Evolutionary conservation across 2,329 filamentous ascomycete genomes (phyloP).

Genomic region (Alternaria brassicae): DNA sequence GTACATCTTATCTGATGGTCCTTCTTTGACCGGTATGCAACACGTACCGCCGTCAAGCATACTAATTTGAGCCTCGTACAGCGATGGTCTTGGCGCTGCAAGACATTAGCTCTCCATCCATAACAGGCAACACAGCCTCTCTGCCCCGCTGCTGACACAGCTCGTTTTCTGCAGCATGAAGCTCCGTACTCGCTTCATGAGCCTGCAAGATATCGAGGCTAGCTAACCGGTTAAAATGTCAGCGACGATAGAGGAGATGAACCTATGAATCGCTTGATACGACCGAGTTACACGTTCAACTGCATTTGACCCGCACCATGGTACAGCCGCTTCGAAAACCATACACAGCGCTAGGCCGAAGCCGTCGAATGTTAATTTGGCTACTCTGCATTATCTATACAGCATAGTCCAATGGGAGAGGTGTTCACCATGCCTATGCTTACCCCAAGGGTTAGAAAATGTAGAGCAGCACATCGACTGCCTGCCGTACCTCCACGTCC

Average conservation of each 20-base stretch:
- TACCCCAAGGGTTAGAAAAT: neutral
- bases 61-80: neutral
- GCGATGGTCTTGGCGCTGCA: slow-evolving; percentile 12
- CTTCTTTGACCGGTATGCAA: slow-evolving; percentile 3
- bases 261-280: slow-evolving; percentile 8
- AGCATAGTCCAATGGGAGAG: neutral
- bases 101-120: slow-evolving; percentile 15
- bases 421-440: neutral
- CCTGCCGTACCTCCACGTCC: neutral
- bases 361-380: slow-evolving; percentile 22
- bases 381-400: slow-evolving; percentile 7
- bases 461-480: neutral
- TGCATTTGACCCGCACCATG: neutral
- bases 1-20: slow-evolving; percentile 16
- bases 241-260: neutral
- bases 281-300: slow-evolving; percentile 12
- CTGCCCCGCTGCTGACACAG: slow-evolving; percentile 31
- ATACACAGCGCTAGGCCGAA: slow-evolving; percentile 15
- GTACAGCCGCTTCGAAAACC: slow-evolving; percentile 4
- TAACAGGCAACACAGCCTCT: slow-evolving; percentile 5
- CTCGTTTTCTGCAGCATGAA: slow-evolving; percentile 21
- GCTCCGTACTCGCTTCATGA: neutral
- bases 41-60: slow-evolving; percentile 7
- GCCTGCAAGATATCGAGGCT: slow-evolving; percentile 1
- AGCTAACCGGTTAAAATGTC: slow-evolving; percentile 17